A percentile compares a stretch with the other conserved stretches of the same genome.
Conservation (phyloP, 73 alveolate species). For the Paramecium sonneborni region DNA sequence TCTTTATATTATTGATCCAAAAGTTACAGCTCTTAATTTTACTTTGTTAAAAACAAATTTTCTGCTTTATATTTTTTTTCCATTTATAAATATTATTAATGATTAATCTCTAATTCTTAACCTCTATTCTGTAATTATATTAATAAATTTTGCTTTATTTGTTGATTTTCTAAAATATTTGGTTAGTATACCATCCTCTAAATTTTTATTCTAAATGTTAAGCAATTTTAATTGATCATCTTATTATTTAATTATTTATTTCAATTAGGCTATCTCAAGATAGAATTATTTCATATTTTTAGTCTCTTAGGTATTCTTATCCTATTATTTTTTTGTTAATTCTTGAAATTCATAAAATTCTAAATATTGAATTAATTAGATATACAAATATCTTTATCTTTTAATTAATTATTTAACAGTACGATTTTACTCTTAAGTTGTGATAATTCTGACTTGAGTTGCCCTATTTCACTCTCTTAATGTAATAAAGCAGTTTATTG, state of each 20-base stretch:
- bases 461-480: background rate
- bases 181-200: background rate
- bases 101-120: constrained; percentile 32
- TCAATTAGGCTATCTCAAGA: background rate
- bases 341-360: background rate
- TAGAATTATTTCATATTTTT: constrained; percentile 5
- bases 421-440: background rate
- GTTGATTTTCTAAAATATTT: background rate
- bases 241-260: background rate
- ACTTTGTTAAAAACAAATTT: background rate
- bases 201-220: background rate
- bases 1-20: background rate
- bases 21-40: background rate
- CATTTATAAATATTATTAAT: constrained; percentile 3
- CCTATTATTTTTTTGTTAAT: background rate
- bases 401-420: constrained; percentile 2
- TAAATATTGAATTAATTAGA: background rate
- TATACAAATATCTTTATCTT: constrained; percentile 12
- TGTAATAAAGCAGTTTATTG: constrained; percentile 14
- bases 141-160: background rate
- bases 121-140: background rate
- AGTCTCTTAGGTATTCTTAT: background rate
- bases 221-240: background rate
- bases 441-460: background rate
- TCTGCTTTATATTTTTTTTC: constrained; percentile 2